Conservation (phyloP, 371 early-diverging fungal genomes). For the Mortierella sp. region DNA sequence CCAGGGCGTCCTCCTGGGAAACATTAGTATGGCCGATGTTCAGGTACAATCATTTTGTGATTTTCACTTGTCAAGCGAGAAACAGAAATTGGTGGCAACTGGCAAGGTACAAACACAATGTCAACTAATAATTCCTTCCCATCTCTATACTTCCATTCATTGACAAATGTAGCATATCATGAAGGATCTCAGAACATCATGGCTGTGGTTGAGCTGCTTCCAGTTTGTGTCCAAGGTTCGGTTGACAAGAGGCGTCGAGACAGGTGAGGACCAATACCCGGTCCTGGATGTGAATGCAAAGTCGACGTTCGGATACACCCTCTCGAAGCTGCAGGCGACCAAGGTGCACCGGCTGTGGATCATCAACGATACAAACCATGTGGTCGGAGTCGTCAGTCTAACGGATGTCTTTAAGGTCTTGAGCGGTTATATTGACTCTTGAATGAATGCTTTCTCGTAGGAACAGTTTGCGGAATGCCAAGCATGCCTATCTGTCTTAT, state of each 20-base stretch:
- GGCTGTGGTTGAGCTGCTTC: slow-evolving; percentile 55
- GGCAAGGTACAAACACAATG: neutral
- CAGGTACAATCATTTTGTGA: slow-evolving; percentile 49
- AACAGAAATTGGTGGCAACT: too few species aligned
- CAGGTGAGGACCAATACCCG: slow-evolving; percentile 76
- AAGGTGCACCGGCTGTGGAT: slow-evolving; percentile 90
- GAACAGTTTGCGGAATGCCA: neutral
- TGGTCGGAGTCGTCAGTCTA: slow-evolving; percentile 78
- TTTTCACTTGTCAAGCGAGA: neutral
- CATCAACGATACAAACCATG: slow-evolving; percentile 65
- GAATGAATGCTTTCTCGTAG: neutral
- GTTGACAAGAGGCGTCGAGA: slow-evolving; percentile 45
- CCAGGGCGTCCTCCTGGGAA: slow-evolving; percentile 74
- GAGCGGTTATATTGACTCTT: slow-evolving; percentile 35
- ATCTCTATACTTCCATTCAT: neutral
- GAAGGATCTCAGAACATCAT: slow-evolving; percentile 51
- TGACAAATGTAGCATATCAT: slow-evolving; percentile 25
- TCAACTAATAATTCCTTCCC: neutral
- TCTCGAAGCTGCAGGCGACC: slow-evolving; percentile 86
- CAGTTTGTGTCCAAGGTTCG: slow-evolving; percentile 57
- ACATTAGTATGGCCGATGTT: slow-evolving; percentile 81
- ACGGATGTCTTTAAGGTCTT: slow-evolving; percentile 80
- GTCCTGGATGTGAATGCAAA: slow-evolving; percentile 83
- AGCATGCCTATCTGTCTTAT: neutral
- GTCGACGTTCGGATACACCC: slow-evolving; percentile 75